Base-by-base conservation (phyloP, 2,329 filamentous ascomycete species). In the Venturiaceae sp. region DNA sequence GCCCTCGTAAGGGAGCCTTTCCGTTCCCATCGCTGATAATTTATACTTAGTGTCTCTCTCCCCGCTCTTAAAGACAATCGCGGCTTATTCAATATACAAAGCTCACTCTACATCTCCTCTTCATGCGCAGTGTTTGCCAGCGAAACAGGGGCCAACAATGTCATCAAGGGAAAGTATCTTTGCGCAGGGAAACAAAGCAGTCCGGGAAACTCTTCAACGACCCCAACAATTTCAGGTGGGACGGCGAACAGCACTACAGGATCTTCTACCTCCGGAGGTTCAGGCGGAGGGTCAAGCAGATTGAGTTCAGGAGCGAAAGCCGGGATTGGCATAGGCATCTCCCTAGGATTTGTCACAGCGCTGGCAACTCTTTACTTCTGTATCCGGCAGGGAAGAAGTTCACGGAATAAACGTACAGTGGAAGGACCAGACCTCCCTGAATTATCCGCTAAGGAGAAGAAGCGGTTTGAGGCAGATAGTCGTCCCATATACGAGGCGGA, bases 11-110 rank as follows among this genome's bases (percentile, higher is more conserved):
- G 89, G 83, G 8, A 21, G 32, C 36, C 9, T 6, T 34, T 37
- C 9, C 14, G 13, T 52, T 14, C 13, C 30, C 52, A 30, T 28
- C 13, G 19, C 11, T 23, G 11, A 11, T 13, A 11, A 14, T 14
- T 50, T 21, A n/a, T n/a, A n/a, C 6, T 26, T 41, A 95, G 90
- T 61, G 84, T 92, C 64, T 69, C 79, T 36, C 81, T 96, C 57
- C 86, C 88, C 61, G 69, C 75, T n/a, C 69, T 80, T 36, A 64
- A 68, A 60, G 70, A 72, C 58, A 74, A 79, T 62, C 69, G 69
- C 61, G 77, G 77, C 70, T 73, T 75, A 41, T 79, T 79, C 72
- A 78, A 77, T 72, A 65, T 80, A 56, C 74, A 77, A 66, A 76
- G 74, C 13, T 70, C 71, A 55, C 66, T 66, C 50, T 68, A 78